Evolutionary conservation across 306 rosid genomes (phyloP).

Genomic region (Luffa aegyptiaca): DNA sequence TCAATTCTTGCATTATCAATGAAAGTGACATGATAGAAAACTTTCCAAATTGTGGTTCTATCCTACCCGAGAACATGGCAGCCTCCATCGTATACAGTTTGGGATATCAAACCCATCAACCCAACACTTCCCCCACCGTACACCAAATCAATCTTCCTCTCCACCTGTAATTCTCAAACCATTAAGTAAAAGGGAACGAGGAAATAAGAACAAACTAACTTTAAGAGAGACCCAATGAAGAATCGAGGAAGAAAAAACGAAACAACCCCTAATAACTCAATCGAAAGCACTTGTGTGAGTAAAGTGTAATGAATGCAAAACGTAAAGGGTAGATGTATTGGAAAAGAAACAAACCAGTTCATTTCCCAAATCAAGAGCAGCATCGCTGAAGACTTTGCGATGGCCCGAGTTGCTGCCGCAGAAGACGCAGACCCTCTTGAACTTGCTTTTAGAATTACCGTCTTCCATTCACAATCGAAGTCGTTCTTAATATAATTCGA

Average conservation of each 20-base stretch:
- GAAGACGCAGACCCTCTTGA: conserved; percentile 73
- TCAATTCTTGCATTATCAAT: neutral
- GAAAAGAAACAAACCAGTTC: conserved; percentile 47
- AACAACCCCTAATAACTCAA: neutral
- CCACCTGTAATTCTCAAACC: conserved; percentile 43
- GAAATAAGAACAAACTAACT: neutral
- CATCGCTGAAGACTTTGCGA: conserved; percentile 66
- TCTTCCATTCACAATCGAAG: conserved; percentile 56
- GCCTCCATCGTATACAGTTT: conserved; percentile 76
- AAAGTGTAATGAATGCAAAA: neutral
- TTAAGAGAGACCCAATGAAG: neutral
- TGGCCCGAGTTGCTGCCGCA: conserved; percentile 93
- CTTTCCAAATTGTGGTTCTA: conserved; percentile 8
- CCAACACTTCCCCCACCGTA: conserved; percentile 94
- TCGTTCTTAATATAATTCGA: conserved; percentile 19
- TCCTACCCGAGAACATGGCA: conserved; percentile 83
- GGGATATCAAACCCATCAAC: conserved; percentile 83
- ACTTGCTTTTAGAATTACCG: conserved; percentile 44
- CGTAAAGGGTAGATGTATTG: neutral
- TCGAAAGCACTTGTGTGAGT: neutral
- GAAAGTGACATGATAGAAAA: neutral
- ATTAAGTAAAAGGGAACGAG: neutral
- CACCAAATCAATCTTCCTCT: conserved; percentile 75
- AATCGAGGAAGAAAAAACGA: neutral
- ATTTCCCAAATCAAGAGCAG: conserved; percentile 77